Percentiles rank a stretch among this genome's conserved stretches.
These are phyloP conservation scores for Annona squamosa DNA, from an alignment of 164 flowering plant species.

Conservation along the genomic window DNA sequence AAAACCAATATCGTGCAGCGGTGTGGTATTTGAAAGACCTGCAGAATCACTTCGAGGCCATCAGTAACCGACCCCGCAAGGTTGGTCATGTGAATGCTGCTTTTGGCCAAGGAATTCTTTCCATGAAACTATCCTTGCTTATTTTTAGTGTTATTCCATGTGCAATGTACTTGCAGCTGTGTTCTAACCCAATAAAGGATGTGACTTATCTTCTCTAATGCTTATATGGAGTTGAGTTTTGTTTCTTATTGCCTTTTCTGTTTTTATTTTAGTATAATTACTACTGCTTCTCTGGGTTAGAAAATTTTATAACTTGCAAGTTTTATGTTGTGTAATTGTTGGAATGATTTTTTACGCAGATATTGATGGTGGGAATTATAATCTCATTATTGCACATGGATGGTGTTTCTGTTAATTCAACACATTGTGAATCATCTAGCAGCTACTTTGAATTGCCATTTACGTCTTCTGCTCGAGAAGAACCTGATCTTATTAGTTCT, in stretches of 20 bases:
- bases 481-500: constrained; percentile 23
- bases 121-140: background rate
- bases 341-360: constrained; percentile 38
- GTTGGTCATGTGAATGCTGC: constrained; percentile 25
- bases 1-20: constrained; percentile 32
- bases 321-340: background rate
- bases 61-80: constrained; percentile 74
- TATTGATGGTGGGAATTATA: constrained; percentile 71
- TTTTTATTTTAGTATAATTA: background rate
- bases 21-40: constrained; percentile 56
- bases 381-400: constrained; percentile 88
- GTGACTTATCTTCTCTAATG: background rate
- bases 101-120: background rate
- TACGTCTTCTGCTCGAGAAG: constrained; percentile 22
- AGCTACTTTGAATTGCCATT: constrained; percentile 25
- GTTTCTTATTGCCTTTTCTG: background rate
- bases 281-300: background rate
- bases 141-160: background rate
- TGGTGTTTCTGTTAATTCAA: constrained; percentile 41
- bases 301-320: background rate
- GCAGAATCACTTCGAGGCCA: constrained; percentile 65
- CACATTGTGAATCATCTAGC: constrained; percentile 28
- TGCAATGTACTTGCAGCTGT: background rate
- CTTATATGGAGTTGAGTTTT: background rate
- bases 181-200: background rate